These are phyloP conservation scores for Rhizopus arrhizus DNA, from an alignment of 371 early-diverging fungal species.

Conservation along the genomic window DNA sequence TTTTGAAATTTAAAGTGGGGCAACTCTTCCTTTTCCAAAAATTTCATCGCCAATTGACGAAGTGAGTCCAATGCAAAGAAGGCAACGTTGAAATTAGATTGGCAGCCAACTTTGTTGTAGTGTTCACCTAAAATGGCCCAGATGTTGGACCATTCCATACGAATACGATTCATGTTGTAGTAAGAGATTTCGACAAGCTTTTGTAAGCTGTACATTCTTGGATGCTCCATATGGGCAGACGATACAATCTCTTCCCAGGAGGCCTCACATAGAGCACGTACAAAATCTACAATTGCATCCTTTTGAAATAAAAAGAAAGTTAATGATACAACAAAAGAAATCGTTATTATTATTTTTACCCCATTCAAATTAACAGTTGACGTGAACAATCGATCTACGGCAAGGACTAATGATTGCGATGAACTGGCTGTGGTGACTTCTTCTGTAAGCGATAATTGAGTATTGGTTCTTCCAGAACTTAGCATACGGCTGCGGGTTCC, in stretches of 20 bases:
- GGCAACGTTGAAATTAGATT: slow-evolving; percentile 83
- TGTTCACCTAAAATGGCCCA: slow-evolving; percentile 93
- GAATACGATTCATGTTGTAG: slow-evolving; percentile 97
- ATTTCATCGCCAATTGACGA: slow-evolving; percentile 92
- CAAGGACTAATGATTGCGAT: slow-evolving; percentile 72
- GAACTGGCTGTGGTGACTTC: slow-evolving; percentile 56
- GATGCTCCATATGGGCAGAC: slow-evolving; percentile 59
- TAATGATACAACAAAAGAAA: not conserved
- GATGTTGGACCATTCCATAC: slow-evolving; percentile 94
- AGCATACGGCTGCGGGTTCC: slow-evolving; percentile 19
- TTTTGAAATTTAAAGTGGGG: slow-evolving; percentile 96
- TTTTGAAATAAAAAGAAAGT: slow-evolving; percentile 3
- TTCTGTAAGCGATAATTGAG: slow-evolving; percentile 49
- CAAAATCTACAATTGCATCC: slow-evolving; percentile 87
- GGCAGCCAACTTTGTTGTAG: slow-evolving; percentile 90
- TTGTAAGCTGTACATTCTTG: slow-evolving; percentile 89
- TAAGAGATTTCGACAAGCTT: slow-evolving; percentile 93
- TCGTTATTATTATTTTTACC: slow-evolving; percentile 19
- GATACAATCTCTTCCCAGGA: slow-evolving; percentile 90
- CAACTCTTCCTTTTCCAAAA: slow-evolving; percentile 92
- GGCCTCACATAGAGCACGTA: slow-evolving; percentile 80
- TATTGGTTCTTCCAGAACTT: slow-evolving; percentile 29
- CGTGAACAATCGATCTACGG: slow-evolving; percentile 84
- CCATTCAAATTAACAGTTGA: slow-evolving; percentile 57
- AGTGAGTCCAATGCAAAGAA: slow-evolving; percentile 92